Base-by-base conservation (phyloP, 2,329 filamentous ascomycete genomes). In the Penicillium sp. region DNA sequence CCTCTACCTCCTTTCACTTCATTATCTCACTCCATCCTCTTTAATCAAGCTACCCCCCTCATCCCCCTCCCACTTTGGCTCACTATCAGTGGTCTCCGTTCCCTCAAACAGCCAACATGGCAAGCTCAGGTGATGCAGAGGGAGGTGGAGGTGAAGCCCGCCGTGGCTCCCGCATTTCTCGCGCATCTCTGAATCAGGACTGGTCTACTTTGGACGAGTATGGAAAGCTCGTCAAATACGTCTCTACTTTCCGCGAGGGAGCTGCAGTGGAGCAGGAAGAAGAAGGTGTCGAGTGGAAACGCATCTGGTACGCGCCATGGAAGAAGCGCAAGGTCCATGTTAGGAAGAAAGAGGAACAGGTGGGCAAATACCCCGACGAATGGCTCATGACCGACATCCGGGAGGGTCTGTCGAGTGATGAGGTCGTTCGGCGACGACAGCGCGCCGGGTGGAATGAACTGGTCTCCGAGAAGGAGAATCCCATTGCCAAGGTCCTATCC, bases 401-500 rank as follows among this genome's bases (percentile, higher is more conserved):
- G 58, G 71, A 77, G 51, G 85, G 85, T 72, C 74, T 88, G 49
- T 73, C 75, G 31, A 66, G 65, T 38, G 56, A 65, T 38, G 81
- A 86, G 49, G 78, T 85, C 40, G 78, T 83, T 54, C 58, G 63
- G 35, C 77, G 85, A 59, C 76, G 85, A 54, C 85, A 78, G 66
- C 76, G 77, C 54, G 75, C 77, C 50, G 85, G 85, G 42, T 87
- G 73, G 75, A 89, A 88, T 69, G 85, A 89, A 65, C 74, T 89
- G 64, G 74, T 78, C n/a, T 80, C 83, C n/a, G 85, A 87, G 72
- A 87, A 86, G 72, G 82, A 85, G 68, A 88, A 87, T 69, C 74
- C 86, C 65, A 77, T 87, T 61, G 73, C 84, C 64, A 85, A 88
- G 71, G 83, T 88, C 69, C 69, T 89, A 51, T 79, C 80, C 55